Percentiles rank a stretch among this genome's conserved stretches.
phyloP scores from a whole-genome alignment of 257 asterid genomes.

The Capsicum pubescens region DNA sequence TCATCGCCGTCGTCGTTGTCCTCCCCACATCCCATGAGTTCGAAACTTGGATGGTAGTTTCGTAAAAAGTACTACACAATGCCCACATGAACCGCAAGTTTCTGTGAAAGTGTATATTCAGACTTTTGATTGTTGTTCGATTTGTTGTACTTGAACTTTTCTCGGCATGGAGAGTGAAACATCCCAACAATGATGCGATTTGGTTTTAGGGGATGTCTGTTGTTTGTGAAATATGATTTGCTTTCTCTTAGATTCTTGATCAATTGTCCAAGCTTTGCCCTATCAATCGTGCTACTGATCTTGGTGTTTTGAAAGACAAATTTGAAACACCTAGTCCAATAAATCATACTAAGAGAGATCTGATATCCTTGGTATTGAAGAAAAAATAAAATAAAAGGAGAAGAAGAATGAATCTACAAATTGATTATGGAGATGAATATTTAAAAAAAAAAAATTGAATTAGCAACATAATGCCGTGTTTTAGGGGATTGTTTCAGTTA shows the following conservation, averaged over 20 bases:
- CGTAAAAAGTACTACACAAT: too few relatives aligned
- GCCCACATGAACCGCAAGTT: too few relatives aligned
- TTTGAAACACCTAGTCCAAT: constrained; percentile 58
- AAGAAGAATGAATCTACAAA: too few relatives aligned
- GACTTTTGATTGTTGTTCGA: constrained; percentile 62
- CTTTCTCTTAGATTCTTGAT: constrained; percentile 81
- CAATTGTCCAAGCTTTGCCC: constrained; percentile 76
- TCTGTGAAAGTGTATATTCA: constrained; percentile 19
- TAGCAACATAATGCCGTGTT: too few relatives aligned
- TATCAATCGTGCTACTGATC: constrained; percentile 77
- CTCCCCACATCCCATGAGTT: too few relatives aligned
- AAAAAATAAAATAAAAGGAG: too few relatives aligned
- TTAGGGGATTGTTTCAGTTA: too few relatives aligned
- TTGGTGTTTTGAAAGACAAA: constrained; percentile 67
- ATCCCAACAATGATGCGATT: constrained; percentile 71
- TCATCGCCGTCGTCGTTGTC: too few relatives aligned
- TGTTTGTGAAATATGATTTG: constrained; percentile 76
- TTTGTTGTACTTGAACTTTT: constrained; percentile 68
- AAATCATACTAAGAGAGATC: constrained; percentile 68
- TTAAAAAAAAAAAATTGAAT: too few relatives aligned
- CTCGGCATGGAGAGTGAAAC: constrained; percentile 62
- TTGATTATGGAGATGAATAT: too few relatives aligned
- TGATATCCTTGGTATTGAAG: constrained; percentile 69
- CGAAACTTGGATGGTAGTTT: too few relatives aligned
- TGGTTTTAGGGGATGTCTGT: constrained; percentile 87